Evolutionary conservation across 371 early-diverging fungal genomes (phyloP).

Genomic region (Basidiobolus meristosporus): DNA sequence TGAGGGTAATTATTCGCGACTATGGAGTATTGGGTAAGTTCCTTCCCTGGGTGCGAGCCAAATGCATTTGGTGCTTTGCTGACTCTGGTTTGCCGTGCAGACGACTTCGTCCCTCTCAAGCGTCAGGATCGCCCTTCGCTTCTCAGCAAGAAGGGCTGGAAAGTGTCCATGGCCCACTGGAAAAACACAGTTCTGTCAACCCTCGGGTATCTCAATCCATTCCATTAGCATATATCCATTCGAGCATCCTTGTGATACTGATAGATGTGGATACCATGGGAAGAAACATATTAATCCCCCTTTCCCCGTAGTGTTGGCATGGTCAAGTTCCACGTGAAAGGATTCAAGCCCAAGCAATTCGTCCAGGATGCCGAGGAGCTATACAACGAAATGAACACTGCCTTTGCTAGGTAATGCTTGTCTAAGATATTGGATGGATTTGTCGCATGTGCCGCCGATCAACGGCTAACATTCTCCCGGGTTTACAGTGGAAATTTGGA

Average conservation of each 20-base stretch:
- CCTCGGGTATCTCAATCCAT: neutral
- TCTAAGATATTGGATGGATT: neutral
- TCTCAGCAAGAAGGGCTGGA: neutral
- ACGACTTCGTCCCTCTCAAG: neutral
- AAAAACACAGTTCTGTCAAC: neutral
- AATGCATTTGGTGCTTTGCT: too few species aligned
- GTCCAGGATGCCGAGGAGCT: slow-evolving; percentile 3
- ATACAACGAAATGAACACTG: slow-evolving; percentile 2
- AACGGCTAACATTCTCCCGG: neutral
- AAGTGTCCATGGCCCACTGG: neutral
- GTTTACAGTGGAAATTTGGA: slow-evolving; percentile 2
- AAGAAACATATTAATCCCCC: neutral
- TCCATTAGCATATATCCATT: neutral
- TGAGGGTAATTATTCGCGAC: too few species aligned
- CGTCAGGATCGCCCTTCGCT: neutral
- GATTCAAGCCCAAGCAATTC: slow-evolving; percentile 4
- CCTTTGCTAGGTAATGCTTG: slow-evolving; percentile 4
- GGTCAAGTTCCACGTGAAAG: slow-evolving; percentile 1
- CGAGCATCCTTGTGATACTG: neutral
- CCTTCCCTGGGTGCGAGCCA: too few species aligned
- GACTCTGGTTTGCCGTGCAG: neutral
- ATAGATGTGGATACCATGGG: neutral
- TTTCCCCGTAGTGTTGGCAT: slow-evolving; percentile 2
- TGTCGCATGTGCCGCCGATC: neutral
- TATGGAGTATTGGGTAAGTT: too few species aligned